phyloP scores from a whole-genome alignment of 306 rosid species.

The Castanopsis chinensis region DNA sequence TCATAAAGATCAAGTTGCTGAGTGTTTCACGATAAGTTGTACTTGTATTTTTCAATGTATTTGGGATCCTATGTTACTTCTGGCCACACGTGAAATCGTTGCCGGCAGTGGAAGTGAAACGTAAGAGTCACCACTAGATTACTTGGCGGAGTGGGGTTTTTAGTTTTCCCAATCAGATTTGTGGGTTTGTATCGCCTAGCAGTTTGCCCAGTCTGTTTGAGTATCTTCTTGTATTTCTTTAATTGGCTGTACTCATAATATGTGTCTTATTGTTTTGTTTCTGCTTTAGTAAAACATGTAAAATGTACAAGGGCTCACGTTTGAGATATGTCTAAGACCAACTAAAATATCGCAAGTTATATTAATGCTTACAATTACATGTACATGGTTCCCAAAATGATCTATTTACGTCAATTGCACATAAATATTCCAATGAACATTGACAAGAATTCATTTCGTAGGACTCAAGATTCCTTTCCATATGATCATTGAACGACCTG shows the following conservation, averaged over 20 bases:
- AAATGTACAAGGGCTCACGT: not conserved
- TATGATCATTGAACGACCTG: constrained; percentile 17
- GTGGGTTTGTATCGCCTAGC: too few species aligned
- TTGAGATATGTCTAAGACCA: not conserved
- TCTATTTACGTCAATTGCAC: not conserved
- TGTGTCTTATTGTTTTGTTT: too few species aligned
- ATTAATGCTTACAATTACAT: not conserved
- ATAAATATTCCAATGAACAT: not conserved
- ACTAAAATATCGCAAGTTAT: not conserved
- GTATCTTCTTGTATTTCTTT: too few species aligned
- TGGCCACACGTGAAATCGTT: not conserved
- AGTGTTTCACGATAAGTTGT: too few species aligned
- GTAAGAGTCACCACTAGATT: not conserved
- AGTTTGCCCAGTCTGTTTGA: too few species aligned
- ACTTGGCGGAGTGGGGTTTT: too few species aligned
- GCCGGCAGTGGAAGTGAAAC: not conserved
- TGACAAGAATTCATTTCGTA: not conserved
- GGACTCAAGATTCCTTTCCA: not conserved
- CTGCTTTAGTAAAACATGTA: too few species aligned
- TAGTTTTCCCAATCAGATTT: too few species aligned
- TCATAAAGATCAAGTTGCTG: too few species aligned
- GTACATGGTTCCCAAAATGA: not conserved
- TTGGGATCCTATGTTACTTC: too few species aligned
- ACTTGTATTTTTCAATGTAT: too few species aligned
- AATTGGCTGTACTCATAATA: too few species aligned